Conservation (phyloP, 83 land plant species). For the Picea abies region DNA sequence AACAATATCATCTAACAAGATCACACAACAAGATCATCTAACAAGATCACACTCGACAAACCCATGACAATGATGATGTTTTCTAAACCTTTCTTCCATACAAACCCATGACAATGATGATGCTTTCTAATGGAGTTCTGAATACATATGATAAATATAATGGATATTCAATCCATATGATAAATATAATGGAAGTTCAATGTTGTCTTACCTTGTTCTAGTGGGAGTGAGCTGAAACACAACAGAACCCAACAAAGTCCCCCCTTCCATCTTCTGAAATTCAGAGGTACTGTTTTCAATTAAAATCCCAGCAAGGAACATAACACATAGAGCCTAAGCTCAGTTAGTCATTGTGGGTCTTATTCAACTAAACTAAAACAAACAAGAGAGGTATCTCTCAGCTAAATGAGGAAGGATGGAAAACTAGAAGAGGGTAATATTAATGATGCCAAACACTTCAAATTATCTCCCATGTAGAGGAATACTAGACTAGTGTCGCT, state of each 20-base stretch:
- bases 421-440: no score
- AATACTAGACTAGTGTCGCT: no score
- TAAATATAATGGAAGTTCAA: neutral
- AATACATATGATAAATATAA: neutral
- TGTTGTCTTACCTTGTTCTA: slow-evolving; percentile 37
- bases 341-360: neutral
- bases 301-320: neutral
- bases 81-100: no score
- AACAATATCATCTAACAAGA: no score
- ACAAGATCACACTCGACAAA: no score
- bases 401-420: neutral
- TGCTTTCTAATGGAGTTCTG: no score
- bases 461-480: no score
- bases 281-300: neutral
- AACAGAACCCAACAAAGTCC: slow-evolving; percentile 26
- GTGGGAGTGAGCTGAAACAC: no score
- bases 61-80: no score
- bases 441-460: no score
- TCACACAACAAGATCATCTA: no score
- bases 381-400: neutral
- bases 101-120: no score
- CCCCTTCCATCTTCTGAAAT: slow-evolving; percentile 17
- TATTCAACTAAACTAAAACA: neutral
- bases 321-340: neutral
- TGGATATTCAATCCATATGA: neutral